Evolutionary conservation across 805 yeast species (phyloP), one percentile per base, ranked within the genome.

Genomic region (Dipodascus albidus): DNA sequence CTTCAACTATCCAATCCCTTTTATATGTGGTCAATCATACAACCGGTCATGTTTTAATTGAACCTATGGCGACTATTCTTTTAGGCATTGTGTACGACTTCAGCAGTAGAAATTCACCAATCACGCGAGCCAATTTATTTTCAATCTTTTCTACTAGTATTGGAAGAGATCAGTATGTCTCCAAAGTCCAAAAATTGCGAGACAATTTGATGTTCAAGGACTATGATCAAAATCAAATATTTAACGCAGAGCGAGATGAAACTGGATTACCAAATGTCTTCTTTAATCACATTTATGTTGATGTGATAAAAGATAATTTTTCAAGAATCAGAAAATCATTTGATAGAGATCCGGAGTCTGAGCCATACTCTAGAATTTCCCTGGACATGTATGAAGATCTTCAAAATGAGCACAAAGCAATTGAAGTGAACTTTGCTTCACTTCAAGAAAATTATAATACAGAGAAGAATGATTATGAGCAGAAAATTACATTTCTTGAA

Each of bases 191-290:
- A 51, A 87, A 85, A 62, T 81, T 93, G 60, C 80, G 82, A 57
- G 85, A 85, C 49, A 72, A 74, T 54, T 65, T 77, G 0, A 61
- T 69, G 3, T 80, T 88, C 60, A 73, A 77, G 8, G 76, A 78
- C 53, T 84, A 78, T 57, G 80, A 76, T n/a, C 76, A 74, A 2
- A 75, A 74, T 1, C 70, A 72, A 21, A 70, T 79, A 23, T 66
- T 78, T 22, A 70, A 73, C 17, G 78, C 82, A 1, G 72, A 73
- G 2, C 76, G 78, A 57, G 96, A 88, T 64, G 83, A 81, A 1
- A 81, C 95, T 1, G 99, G 99, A 1, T 74, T 91, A 47, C 99
- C 98, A 0, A 79, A 81, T 54, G 85, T 91, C 1, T 88, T 77
- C 61, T 84, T 93, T 62, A 83, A 82, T 54, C 64, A 77, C 0